Evolutionary conservation across 768 basidiomycete genomes (phyloP).

Genomic region (Leucogyrophana mollusca): DNA sequence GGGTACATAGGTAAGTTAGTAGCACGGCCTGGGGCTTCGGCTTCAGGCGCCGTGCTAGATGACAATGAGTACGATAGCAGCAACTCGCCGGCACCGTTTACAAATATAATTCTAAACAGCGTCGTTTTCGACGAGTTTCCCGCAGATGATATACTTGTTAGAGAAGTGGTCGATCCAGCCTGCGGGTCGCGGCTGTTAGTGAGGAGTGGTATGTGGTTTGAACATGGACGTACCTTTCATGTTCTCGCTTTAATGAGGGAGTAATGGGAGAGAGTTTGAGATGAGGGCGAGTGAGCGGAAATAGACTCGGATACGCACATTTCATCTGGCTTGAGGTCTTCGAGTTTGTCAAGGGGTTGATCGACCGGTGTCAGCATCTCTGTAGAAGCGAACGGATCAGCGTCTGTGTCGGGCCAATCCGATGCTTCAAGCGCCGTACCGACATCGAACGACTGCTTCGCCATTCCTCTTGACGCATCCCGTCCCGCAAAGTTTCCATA

Average conservation of each 20-base stretch:
- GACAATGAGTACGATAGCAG: too few species aligned
- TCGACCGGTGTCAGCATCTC: conserved; percentile 92
- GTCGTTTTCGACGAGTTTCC: conserved; percentile 82
- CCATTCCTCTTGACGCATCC: conserved; percentile 96
- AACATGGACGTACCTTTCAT: conserved; percentile 64
- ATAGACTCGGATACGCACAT: conserved; percentile 52
- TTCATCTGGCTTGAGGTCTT: conserved; percentile 77
- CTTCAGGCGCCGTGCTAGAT: too few species aligned
- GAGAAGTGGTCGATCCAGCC: conserved; percentile 95
- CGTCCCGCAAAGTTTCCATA: conserved; percentile 97
- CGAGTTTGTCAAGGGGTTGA: conserved; percentile 79
- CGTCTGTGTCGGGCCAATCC: not conserved
- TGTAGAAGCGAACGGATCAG: conserved; percentile 22
- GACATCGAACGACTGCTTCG: conserved; percentile 93
- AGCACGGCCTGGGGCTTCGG: too few species aligned
- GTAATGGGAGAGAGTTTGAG: conserved; percentile 8
- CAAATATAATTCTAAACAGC: too few species aligned
- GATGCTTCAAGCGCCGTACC: conserved; percentile 46
- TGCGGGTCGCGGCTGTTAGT: conserved; percentile 23
- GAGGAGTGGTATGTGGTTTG: not conserved
- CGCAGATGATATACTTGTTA: conserved; percentile 90
- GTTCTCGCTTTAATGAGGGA: conserved; percentile 64
- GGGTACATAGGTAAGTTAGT: too few species aligned
- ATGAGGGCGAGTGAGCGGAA: not conserved
- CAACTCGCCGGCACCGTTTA: too few species aligned